Evolutionary conservation across 2,329 filamentous ascomycete species (phyloP), one percentile per base, ranked within the genome.

Genomic region (Paramyrothecium roridum): DNA sequence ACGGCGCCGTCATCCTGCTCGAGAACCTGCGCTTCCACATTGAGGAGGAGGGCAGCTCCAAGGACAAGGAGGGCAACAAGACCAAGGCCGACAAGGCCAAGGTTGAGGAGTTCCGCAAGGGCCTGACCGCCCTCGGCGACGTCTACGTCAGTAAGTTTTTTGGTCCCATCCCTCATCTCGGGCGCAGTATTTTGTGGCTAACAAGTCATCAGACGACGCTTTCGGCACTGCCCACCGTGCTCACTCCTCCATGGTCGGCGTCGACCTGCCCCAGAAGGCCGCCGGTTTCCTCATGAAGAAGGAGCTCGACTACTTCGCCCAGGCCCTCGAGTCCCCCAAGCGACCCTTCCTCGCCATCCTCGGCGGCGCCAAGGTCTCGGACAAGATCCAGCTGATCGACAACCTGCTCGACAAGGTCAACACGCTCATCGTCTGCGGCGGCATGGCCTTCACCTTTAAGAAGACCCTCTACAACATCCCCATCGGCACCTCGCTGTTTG

Each of bases 371-470:
- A 99, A 99, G 85, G 92, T 99, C 65, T 96, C 91, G 48, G 95
- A 99, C 85, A 99, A 99, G 88, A 99, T 99, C 75, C 91, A 97
- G 82, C 85, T 99, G 67, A 98, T 99, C 72, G 93, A 99, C 80
- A 99, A 99, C 84, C 83, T 99, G 63, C 88, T 99, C 65, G 90
- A 92, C 77, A 98, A 99, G 85, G 93, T 99, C 76, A 85, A 99
- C 84, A 95, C 88, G 74, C 85, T 99, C 63, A 89, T 99, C 77
- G 89, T 99, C 78, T 96, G 93, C 74, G 95, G 95, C 72, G 95
- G 82, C 68, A 99, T 99, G 95, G 93, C 95, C 60, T 99, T 98
- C 81, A 99, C 95, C 67, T 99, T 99, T 86, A 98, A 98, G 85
- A 99, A 99, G 86, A 93, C 91, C n/a, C 84, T 98, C 55, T 85